Evolutionary conservation across 225 moss, liverwort and hornwort species (phyloP).

Genomic region (Takakia lepidozioides): DNA sequence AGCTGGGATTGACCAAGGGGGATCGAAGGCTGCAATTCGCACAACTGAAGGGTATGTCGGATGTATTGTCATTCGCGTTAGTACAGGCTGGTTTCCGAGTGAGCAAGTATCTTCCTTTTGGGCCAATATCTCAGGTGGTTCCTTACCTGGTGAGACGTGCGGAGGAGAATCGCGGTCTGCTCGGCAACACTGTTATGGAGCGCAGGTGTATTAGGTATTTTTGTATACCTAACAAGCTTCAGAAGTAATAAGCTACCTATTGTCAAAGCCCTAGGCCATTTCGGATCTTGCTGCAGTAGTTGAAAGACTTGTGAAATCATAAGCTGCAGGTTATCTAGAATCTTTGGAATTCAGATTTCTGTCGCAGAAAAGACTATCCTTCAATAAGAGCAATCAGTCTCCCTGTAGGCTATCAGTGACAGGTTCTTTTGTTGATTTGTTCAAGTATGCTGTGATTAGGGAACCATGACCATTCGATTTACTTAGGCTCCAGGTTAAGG

Average conservation of each 20-base stretch:
- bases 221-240: too few species aligned
- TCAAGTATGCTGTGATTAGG: too few species aligned
- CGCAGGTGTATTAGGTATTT: slow-evolving; percentile 54
- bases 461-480: not conserved
- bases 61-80: slow-evolving; percentile 71
- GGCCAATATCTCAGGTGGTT: slow-evolving; percentile 67
- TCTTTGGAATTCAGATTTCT: too few species aligned
- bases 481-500: not conserved
- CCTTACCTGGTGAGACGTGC: slow-evolving; percentile 87
- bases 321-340: too few species aligned
- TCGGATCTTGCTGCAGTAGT: too few species aligned
- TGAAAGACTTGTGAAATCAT: too few species aligned
- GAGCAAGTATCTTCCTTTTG: slow-evolving; percentile 84
- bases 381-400: too few species aligned
- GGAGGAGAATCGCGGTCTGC: slow-evolving; percentile 83
- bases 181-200: slow-evolving; percentile 57
- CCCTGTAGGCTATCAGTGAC: too few species aligned
- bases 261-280: too few species aligned
- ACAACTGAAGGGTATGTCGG: slow-evolving; percentile 94
- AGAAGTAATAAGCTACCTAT: too few species aligned
- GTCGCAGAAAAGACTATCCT: too few species aligned
- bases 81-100: slow-evolving; percentile 76
- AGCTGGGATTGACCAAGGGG: slow-evolving; percentile 54
- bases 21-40: slow-evolving; percentile 74
- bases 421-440: too few species aligned